Conservation (phyloP, 768 basidiomycete genomes). For the Lentinula sp. region DNA sequence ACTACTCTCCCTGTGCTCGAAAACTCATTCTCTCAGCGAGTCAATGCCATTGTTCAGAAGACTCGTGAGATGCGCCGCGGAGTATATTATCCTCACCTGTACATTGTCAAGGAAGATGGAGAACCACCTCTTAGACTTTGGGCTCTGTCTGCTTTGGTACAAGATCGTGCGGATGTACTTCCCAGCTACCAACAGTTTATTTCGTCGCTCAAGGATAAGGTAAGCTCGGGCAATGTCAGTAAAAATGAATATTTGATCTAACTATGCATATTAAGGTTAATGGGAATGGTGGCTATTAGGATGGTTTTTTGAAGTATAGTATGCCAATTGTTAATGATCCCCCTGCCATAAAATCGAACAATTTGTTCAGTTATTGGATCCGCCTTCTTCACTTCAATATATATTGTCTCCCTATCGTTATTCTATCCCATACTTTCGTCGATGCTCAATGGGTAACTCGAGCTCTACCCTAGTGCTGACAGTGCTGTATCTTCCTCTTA, state of each 20-base stretch:
- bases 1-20: slow-evolving; percentile 86
- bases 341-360: too few relatives aligned
- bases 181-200: slow-evolving; percentile 97
- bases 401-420: background rate
- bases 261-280: background rate
- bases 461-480: too few relatives aligned
- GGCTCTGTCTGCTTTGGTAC: slow-evolving; percentile 91
- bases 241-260: background rate
- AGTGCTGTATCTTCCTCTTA: too few relatives aligned
- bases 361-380: background rate
- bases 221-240: slow-evolving; percentile 20
- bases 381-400: background rate
- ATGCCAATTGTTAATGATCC: background rate
- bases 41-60: slow-evolving; percentile 92
- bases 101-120: slow-evolving; percentile 96
- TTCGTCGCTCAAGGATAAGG: slow-evolving; percentile 86
- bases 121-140: slow-evolving; percentile 92
- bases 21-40: slow-evolving; percentile 91
- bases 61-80: slow-evolving; percentile 91
- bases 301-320: background rate
- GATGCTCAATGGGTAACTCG: background rate
- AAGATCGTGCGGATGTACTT: slow-evolving; percentile 91
- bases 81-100: slow-evolving; percentile 89
- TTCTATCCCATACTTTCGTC: background rate
- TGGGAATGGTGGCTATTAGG: slow-evolving; percentile 9